Evolutionary conservation across 2,329 filamentous ascomycete genomes (phyloP).

Genomic region (Neofusicoccum ribis): DNA sequence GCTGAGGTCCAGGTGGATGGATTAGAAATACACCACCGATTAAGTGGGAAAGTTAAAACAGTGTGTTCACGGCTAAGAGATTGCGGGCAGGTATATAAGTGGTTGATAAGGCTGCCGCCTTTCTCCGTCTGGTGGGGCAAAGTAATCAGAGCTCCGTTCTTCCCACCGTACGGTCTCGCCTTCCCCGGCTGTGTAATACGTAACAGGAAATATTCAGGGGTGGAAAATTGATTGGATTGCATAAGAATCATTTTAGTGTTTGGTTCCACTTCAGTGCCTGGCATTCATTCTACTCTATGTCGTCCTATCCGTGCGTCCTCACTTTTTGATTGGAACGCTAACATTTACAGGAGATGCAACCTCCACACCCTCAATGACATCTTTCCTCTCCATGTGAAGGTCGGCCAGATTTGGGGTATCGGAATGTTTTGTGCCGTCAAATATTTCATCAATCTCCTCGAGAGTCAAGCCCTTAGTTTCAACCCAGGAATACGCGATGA

Average conservation of each 20-base stretch:
- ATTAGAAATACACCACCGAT: no score
- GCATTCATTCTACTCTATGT: no score
- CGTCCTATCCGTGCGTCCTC: background rate
- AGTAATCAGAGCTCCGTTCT: no score
- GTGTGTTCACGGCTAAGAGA: no score
- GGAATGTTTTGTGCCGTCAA: slow-evolving; percentile 26
- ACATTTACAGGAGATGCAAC: background rate
- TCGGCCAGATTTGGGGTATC: slow-evolving; percentile 16
- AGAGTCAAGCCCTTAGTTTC: slow-evolving; percentile 26
- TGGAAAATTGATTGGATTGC: no score
- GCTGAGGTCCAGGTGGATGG: no score
- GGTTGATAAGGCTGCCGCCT: background rate
- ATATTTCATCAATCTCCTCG: slow-evolving; percentile 24
- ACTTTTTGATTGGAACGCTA: background rate
- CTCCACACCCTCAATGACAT: background rate
- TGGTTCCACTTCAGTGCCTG: no score
- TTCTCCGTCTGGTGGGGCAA: background rate
- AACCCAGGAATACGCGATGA: slow-evolving; percentile 38
- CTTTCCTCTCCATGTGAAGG: background rate
- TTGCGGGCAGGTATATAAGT: background rate
- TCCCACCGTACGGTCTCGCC: no score
- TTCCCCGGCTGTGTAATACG: no score
- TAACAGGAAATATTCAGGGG: no score
- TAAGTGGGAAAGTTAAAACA: no score
- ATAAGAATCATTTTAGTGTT: no score